Percentiles rank a stretch among this genome's conserved stretches.
phyloP scores from a whole-genome alignment of 2,329 filamentous ascomycete genomes.

The Neofusicoccum sp. region DNA sequence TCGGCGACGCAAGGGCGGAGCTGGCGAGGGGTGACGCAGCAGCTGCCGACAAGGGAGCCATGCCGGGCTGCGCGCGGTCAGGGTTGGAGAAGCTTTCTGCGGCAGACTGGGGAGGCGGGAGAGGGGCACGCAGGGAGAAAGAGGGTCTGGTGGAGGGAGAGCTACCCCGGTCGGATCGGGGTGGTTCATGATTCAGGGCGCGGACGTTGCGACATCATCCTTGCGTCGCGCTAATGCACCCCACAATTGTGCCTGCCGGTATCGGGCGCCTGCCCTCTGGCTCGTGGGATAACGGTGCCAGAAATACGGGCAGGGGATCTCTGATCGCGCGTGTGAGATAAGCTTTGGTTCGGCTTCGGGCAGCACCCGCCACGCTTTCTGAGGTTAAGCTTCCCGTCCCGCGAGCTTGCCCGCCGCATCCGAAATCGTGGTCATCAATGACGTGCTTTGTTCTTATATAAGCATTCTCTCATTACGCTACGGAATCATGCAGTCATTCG shows the following conservation, averaged over 20 bases:
- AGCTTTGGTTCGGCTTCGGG: too few relatives aligned
- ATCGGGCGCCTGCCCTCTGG: too few relatives aligned
- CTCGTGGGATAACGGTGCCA: too few relatives aligned
- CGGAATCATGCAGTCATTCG: too few relatives aligned
- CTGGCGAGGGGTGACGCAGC: background rate
- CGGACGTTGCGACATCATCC: background rate
- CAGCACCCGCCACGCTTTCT: too few relatives aligned
- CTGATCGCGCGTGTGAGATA: too few relatives aligned
- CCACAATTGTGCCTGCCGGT: background rate
- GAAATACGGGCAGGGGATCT: too few relatives aligned
- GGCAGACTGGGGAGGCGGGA: background rate
- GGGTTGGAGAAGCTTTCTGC: background rate
- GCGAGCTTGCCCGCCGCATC: too few relatives aligned
- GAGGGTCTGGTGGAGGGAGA: background rate
- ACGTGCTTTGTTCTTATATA: too few relatives aligned
- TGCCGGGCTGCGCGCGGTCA: background rate
- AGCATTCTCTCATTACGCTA: too few relatives aligned
- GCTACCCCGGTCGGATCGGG: constrained; percentile 13
- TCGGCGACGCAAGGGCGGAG: background rate
- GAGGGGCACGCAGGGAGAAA: background rate
- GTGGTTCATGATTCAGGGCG: constrained; percentile 8
- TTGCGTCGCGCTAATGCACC: background rate
- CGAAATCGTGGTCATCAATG: too few relatives aligned
- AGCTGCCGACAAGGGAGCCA: background rate
- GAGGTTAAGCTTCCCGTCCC: too few relatives aligned